Conservation (phyloP, 129 eudicot species). For the Flaveria bidentis region DNA sequence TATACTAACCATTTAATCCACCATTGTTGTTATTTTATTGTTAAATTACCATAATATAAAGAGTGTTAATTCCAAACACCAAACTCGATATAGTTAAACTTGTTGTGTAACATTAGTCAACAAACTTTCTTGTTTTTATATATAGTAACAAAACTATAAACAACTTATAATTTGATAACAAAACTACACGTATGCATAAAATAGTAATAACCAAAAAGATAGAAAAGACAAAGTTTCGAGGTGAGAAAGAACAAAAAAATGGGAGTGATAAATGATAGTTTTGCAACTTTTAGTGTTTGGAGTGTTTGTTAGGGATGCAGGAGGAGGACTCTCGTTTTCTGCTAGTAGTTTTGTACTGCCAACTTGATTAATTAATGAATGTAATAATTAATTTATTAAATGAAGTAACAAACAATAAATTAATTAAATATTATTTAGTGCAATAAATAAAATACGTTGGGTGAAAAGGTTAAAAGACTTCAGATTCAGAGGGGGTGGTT, state of each 20-base stretch:
- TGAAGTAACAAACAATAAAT: neutral
- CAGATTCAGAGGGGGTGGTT: conserved; percentile 35
- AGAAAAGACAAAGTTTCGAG: conserved; percentile 27
- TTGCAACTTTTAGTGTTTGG: conserved; percentile 47
- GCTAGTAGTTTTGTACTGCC: conserved; percentile 32
- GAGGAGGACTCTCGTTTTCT: conserved; percentile 39
- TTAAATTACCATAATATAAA: neutral
- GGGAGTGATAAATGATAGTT: conserved; percentile 24
- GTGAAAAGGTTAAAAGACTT: conserved; percentile 55
- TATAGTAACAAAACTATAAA: neutral
- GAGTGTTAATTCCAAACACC: too few species aligned
- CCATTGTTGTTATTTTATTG: too few species aligned
- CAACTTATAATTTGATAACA: neutral
- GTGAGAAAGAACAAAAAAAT: conserved; percentile 32
- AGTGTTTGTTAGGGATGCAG: conserved; percentile 28
- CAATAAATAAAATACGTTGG: conserved; percentile 37
- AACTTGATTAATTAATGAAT: neutral
- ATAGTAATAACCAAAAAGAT: conserved; percentile 9
- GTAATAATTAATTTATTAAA: too few species aligned
- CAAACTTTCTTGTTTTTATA: neutral
- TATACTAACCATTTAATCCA: too few species aligned
- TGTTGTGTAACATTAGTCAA: neutral
- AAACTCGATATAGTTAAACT: neutral
- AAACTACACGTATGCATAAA: conserved; percentile 3
- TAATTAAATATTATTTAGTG: neutral